Base-by-base conservation (phyloP, 2,329 filamentous ascomycete species). In the Neofusicoccum laricinum region DNA sequence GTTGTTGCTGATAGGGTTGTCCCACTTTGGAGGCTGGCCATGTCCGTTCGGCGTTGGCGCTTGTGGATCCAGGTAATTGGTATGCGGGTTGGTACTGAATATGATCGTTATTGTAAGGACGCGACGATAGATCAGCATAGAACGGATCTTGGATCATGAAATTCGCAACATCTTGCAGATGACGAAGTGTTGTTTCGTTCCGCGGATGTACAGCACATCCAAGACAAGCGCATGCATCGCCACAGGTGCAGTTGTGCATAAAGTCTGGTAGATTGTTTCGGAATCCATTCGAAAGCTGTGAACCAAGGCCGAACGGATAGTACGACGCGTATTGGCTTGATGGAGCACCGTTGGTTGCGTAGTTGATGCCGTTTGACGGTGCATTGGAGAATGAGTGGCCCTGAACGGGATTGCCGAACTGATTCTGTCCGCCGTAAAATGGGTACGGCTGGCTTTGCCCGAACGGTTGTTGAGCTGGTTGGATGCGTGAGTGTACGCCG, bases 181-280 rank as follows among this genome's bases (percentile, higher is more conserved):
- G 79, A 51, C 81, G 76, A 78, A 80, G 83, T 58, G 85, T 90
- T 21, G 87, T 85, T 7, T 85, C 81, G 68, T 90, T 90, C 70
- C 87, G 89, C 12, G 88, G 87, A 72, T 90, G 88, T 2, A 85
- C 85, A 4, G 86, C 82, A 71, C 89, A 91, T 11, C 88, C 88
- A 40, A 90, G 78, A 71, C 89, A 91, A 68, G 87, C 83, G 68
- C 89, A 91, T 32, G 79, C 79, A 62, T 88, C 85, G 19, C 89
- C 89, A 70, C 89, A 91, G 53, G 80, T 80, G 69, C 89, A 91
- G 25, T 80, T 78, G 67, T 85, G 81, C 43, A 75, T 21, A 21
- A 65, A 51, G 6, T 59, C 51, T 6, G 53, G 38, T 8, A 58
- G 15, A 14, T 40, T 32, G 25, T 25, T 45, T n/a, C 25, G 34